These are phyloP conservation scores for Starmerella apis DNA, from an alignment of 805 yeast genomes.

Conservation along the genomic window DNA sequence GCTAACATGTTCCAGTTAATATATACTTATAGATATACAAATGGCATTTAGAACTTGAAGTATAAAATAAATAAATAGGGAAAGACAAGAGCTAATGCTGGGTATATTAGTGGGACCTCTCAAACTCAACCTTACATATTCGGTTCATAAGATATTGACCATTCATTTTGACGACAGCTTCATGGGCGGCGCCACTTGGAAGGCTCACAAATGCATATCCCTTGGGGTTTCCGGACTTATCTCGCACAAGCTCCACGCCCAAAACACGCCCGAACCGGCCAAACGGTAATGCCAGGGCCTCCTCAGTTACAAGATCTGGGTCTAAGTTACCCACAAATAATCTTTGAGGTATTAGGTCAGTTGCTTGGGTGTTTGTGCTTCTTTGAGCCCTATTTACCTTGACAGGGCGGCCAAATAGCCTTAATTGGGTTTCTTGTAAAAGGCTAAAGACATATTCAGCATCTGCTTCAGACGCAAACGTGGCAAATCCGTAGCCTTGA, in stretches of 20 bases:
- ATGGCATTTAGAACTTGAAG: not conserved
- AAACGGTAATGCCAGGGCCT: slow-evolving; percentile 47
- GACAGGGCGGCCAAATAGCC: slow-evolving; percentile 49
- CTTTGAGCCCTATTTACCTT: slow-evolving; percentile 44
- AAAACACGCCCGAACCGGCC: slow-evolving; percentile 49
- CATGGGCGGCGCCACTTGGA: slow-evolving; percentile 59
- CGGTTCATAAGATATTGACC: slow-evolving; percentile 57
- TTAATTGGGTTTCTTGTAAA: slow-evolving; percentile 44
- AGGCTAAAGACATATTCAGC: slow-evolving; percentile 58
- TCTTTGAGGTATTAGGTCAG: slow-evolving; percentile 37
- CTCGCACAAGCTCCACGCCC: slow-evolving; percentile 34
- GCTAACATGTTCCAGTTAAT: not conserved
- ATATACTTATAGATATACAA: not conserved
- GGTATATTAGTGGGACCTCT: not conserved
- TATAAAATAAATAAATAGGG: not conserved
- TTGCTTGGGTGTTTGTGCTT: slow-evolving; percentile 7
- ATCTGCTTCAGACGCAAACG: slow-evolving; percentile 49
- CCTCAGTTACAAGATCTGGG: slow-evolving; percentile 48
- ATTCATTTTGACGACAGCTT: slow-evolving; percentile 58
- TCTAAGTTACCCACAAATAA: slow-evolving; percentile 61
- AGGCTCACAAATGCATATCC: slow-evolving; percentile 61
- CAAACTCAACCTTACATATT: slow-evolving; percentile 8
- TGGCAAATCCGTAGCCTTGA: slow-evolving; percentile 85
- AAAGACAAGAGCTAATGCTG: not conserved
- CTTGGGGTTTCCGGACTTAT: slow-evolving; percentile 41